phyloP scores from a whole-genome alignment of 495 filamentous ascomycete genomes.

The Terfezia boudieri region DNA sequence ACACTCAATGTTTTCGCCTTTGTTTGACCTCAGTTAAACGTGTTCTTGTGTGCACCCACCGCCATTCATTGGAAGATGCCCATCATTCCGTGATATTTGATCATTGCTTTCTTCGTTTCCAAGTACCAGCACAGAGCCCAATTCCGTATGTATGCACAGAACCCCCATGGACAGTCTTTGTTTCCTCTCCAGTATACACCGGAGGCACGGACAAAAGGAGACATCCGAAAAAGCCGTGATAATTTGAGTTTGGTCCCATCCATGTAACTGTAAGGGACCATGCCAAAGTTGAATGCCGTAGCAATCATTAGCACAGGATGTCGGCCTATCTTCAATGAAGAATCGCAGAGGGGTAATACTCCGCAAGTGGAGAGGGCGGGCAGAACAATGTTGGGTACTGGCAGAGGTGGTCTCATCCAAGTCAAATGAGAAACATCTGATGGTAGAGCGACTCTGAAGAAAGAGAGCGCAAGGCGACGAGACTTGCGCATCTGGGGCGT shows the following conservation, averaged over 20 bases:
- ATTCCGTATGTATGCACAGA: conserved; percentile 19
- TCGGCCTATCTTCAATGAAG: conserved; percentile 7
- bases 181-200: conserved; percentile 12
- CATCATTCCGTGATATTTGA: conserved; percentile 7
- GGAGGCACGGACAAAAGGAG: conserved; percentile 17
- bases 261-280: background rate
- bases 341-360: conserved; percentile 7
- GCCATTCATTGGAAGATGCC: conserved; percentile 7
- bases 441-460: background rate
- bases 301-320: conserved; percentile 12
- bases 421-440: background rate
- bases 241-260: conserved; percentile 1
- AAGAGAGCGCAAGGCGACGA: background rate
- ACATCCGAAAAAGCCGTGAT: conserved; percentile 19
- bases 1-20: too few species aligned
- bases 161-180: conserved; percentile 15
- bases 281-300: conserved; percentile 6
- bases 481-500: conserved; percentile 18
- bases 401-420: too few species aligned
- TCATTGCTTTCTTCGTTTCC: background rate
- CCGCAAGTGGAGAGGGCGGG: conserved; percentile 16
- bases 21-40: too few species aligned
- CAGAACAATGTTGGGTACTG: background rate
- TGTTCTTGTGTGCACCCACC: conserved; percentile 3
- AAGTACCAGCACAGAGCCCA: background rate